Evolutionary conservation across 495 filamentous ascomycete genomes (phyloP), one percentile per base, ranked within the genome.

Genomic region (Friedmanniomyces endolithicus): DNA sequence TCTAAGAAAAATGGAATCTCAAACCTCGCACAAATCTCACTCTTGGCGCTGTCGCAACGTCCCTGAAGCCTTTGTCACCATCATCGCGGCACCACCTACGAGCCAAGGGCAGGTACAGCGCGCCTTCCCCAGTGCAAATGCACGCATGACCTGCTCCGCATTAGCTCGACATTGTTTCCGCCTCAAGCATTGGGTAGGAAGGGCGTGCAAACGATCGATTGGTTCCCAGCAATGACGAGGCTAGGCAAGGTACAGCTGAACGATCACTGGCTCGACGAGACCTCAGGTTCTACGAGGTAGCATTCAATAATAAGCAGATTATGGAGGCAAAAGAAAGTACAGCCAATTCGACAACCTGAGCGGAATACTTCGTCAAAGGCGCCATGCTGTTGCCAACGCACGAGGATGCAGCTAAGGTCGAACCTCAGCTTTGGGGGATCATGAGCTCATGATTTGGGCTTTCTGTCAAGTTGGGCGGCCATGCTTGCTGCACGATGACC

Each of bases 181-280:
- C 51, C 51, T 54, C 51, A 54, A 54, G 51, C 14, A 54, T 54
- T 54, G 51, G 51, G 51, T 34, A 33, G 39, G 39, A 54, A n/a
- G 14, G 14, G 23, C 2, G 14, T 6, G 22, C 14, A 14, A 22
- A 33, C 9, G 12, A 19, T 23, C 22, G 6, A 55, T 55, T 55
- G 53, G 53, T 27, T 39, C 16, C 53, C 43, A 33, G 29, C 8
- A 55, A 49, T 12, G 27, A 23, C 19, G 31, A 39, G 39, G 31
- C 45, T 48, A 55, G 48, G n/a, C 25, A 12, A 55, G 53, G 53
- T 49, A 11, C 53, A 35, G 44, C 11, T 23, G 11, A 12, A 55
- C n/a, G 43, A 29, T 49, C 27, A 55, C 53, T 55, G 53, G 53
- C 24, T 40, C 44, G 22, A 11, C 17, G 2, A 8, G 43, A 55